These are phyloP conservation scores for Cystobasidium pallidum DNA, from an alignment of 1,284 basidiomycete species.

Conservation along the genomic window DNA sequence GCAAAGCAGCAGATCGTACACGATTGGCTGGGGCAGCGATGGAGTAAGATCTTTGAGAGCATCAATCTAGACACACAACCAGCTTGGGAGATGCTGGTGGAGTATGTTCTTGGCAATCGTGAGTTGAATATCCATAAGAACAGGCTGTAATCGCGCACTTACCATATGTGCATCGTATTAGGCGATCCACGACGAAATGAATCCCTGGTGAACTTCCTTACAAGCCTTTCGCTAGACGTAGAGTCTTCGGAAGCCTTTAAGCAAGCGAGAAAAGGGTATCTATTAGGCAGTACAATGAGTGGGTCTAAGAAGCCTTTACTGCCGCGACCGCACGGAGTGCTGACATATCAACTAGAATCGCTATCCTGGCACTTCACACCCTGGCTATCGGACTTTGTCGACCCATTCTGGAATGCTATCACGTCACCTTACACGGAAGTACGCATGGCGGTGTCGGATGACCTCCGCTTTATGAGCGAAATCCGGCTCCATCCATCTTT, in stretches of 20 bases:
- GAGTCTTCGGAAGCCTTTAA: conserved; percentile 54
- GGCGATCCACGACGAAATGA: conserved; percentile 84
- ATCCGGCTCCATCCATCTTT: conserved; percentile 69
- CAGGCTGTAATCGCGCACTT: too few species aligned
- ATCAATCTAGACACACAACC: conserved; percentile 59
- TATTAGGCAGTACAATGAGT: conserved; percentile 60
- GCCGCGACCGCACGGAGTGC: neutral
- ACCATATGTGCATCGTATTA: conserved; percentile 61
- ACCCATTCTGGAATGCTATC: conserved; percentile 73
- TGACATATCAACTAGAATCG: conserved; percentile 47
- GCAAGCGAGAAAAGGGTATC: conserved; percentile 50
- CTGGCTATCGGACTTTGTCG: conserved; percentile 68
- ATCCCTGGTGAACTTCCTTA: conserved; percentile 77
- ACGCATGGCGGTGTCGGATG: conserved; percentile 57
- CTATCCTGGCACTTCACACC: conserved; percentile 76
- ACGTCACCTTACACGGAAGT: conserved; percentile 56
- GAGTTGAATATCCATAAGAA: neutral
- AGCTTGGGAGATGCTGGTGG: conserved; percentile 58
- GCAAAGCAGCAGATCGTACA: conserved; percentile 68
- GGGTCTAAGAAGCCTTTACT: neutral
- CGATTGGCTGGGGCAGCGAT: conserved; percentile 74
- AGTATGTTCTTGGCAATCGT: conserved; percentile 50
- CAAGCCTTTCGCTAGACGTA: conserved; percentile 49
- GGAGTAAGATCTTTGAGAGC: conserved; percentile 70
- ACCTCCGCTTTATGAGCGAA: conserved; percentile 56